Conservation (phyloP, 1,284 basidiomycete genomes). For the Neonothopanus nambi region DNA sequence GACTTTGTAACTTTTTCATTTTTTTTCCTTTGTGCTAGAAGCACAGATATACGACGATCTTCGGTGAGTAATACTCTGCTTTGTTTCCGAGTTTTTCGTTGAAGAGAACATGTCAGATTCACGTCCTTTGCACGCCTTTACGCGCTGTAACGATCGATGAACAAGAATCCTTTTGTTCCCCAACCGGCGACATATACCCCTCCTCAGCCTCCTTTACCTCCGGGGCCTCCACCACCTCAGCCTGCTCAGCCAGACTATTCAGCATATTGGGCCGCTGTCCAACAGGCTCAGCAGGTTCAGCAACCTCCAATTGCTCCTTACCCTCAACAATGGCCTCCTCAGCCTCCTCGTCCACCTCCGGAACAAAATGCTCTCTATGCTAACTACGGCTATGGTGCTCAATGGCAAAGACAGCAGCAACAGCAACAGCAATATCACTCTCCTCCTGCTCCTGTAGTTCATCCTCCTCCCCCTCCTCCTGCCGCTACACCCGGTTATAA, state of each 20-base stretch:
- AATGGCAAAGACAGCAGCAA: constrained; percentile 61
- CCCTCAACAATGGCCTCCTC: constrained; percentile 66
- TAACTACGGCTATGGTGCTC: constrained; percentile 80
- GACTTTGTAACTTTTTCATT: constrained; percentile 2
- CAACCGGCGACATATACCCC: constrained; percentile 59
- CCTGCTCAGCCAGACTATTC: constrained; percentile 71
- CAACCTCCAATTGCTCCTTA: constrained; percentile 50
- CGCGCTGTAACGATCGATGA: constrained; percentile 42
- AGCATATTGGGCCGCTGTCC: constrained; percentile 69
- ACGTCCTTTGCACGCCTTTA: background rate
- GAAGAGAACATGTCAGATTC: background rate
- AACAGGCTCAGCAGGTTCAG: constrained; percentile 46
- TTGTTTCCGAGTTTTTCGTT: background rate
- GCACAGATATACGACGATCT: background rate
- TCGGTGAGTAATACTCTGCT: background rate
- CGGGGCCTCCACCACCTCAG: constrained; percentile 73
- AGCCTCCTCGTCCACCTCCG: constrained; percentile 60
- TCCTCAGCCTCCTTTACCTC: constrained; percentile 74
- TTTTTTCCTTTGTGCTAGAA: background rate
- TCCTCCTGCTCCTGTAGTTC: constrained; percentile 50
- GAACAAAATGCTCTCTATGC: constrained; percentile 80
- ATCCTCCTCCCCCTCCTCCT: constrained; percentile 43
- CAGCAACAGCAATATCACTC: constrained; percentile 60
- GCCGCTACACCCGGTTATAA: constrained; percentile 64
- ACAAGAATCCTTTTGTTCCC: constrained; percentile 79